Evolutionary conservation across 2,329 filamentous ascomycete species (phyloP).

Genomic region (Alternaria triticimaculans): DNA sequence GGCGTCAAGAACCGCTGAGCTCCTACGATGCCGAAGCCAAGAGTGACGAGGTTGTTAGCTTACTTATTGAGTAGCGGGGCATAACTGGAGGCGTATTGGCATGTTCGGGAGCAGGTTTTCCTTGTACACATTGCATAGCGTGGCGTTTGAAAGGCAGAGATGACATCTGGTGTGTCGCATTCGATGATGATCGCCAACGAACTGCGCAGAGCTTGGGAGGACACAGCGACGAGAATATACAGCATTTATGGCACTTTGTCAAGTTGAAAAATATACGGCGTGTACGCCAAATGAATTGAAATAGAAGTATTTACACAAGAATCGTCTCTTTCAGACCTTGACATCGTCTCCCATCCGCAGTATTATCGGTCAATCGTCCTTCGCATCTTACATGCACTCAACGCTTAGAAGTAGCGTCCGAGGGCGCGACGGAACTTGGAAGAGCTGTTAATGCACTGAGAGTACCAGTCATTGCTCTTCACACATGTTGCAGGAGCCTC

Average conservation of each 20-base stretch:
- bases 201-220: background rate
- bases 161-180: background rate
- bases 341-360: background rate
- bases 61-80: background rate
- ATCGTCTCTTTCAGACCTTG: background rate
- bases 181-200: background rate
- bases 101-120: fast-evolving
- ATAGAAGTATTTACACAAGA: slow-evolving; percentile 3
- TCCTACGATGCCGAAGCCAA: background rate
- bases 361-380: background rate
- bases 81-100: too few species aligned
- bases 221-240: background rate
- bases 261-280: background rate
- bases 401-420: background rate
- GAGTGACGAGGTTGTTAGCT: background rate
- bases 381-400: fast-evolving
- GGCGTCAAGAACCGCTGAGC: background rate
- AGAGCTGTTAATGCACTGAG: slow-evolving; percentile 43
- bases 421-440: slow-evolving; percentile 16
- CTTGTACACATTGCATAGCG: background rate
- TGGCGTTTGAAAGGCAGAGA: background rate
- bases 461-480: slow-evolving; percentile 50
- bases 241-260: background rate
- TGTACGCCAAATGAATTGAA: background rate
- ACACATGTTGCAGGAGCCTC: slow-evolving; percentile 47